These are phyloP conservation scores for Phalaenopsis equestris DNA, from an alignment of 106 monocot genomes.

Conservation along the genomic window DNA sequence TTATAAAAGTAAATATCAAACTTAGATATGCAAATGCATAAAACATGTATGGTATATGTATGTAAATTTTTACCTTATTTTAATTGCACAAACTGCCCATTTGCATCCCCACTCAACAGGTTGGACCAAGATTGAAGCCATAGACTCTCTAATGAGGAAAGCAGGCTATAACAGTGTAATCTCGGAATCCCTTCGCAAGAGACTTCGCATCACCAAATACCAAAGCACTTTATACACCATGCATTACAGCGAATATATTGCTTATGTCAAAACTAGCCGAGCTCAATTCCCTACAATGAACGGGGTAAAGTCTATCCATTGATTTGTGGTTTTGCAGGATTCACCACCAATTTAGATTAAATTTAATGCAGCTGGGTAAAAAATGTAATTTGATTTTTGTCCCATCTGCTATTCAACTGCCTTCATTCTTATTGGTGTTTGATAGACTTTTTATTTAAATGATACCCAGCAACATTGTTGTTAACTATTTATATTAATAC, in stretches of 20 bases:
- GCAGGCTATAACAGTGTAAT: constrained; percentile 81
- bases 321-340: background rate
- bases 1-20: no score
- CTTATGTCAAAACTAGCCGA: constrained; percentile 52
- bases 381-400: constrained; percentile 18
- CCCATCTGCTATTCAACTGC: constrained; percentile 26
- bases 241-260: constrained; percentile 70
- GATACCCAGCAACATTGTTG: background rate
- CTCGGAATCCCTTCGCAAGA: constrained; percentile 59
- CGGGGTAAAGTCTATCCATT: constrained; percentile 28
- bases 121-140: constrained; percentile 81
- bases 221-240: constrained; percentile 89
- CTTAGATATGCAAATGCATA: no score
- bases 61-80: background rate
- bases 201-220: constrained; percentile 64
- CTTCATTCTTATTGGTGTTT: constrained; percentile 13
- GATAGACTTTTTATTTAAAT: background rate
- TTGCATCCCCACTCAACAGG: constrained; percentile 24
- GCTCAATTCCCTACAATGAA: constrained; percentile 28
- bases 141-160: constrained; percentile 93
- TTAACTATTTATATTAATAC: background rate
- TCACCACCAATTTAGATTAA: constrained; percentile 6
- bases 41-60: no score
- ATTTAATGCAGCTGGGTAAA: constrained; percentile 23
- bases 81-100: background rate